phyloP scores from a whole-genome alignment of 192 early-diverging fungal species.

The Gaertneriomyces sp. region DNA sequence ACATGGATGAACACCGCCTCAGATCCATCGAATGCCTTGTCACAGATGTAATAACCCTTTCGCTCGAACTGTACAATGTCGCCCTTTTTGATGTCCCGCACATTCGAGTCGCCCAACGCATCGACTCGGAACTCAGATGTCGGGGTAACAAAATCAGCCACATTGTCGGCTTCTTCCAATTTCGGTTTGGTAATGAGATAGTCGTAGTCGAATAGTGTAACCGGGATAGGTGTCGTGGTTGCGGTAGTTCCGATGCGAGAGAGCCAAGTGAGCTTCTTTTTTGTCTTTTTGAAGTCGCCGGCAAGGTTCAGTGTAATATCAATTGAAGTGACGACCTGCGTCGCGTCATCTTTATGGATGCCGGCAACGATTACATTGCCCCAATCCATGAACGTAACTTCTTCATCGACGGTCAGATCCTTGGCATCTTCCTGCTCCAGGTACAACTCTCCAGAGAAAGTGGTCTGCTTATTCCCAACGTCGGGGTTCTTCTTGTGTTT shows the following conservation, averaged over 20 bases:
- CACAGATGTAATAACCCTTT: conserved; percentile 91
- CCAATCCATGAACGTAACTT: conserved; percentile 99
- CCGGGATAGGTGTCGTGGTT: conserved; percentile 59
- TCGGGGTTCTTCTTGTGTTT: conserved; percentile 97
- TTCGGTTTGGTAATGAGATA: conserved; percentile 98
- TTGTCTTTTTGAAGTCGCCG: conserved; percentile 97
- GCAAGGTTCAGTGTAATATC: conserved; percentile 78
- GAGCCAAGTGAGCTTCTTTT: conserved; percentile 99
- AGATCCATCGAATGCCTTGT: conserved; percentile 51
- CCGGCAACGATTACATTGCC: conserved; percentile 89
- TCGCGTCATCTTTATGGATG: conserved; percentile 57
- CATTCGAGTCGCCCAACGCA: conserved; percentile 47
- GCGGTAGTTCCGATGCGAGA: conserved; percentile 41
- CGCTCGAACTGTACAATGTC: conserved; percentile 97
- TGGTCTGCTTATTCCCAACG: conserved; percentile 81
- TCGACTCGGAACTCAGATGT: conserved; percentile 73
- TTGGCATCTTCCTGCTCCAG: conserved; percentile 86
- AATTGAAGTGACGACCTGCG: conserved; percentile 52
- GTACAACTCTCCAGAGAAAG: conserved; percentile 71
- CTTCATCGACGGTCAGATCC: conserved; percentile 76
- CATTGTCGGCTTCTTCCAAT: conserved; percentile 85
- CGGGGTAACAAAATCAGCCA: conserved; percentile 79
- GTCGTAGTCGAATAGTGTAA: conserved; percentile 85
- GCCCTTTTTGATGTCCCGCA: conserved; percentile 44
- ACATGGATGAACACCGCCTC: conserved; percentile 73